Percentiles rank a stretch among this genome's conserved stretches.
Evolutionary conservation across 2,329 filamentous ascomycete genomes (phyloP).

Genomic region (Laburnicola sp.): DNA sequence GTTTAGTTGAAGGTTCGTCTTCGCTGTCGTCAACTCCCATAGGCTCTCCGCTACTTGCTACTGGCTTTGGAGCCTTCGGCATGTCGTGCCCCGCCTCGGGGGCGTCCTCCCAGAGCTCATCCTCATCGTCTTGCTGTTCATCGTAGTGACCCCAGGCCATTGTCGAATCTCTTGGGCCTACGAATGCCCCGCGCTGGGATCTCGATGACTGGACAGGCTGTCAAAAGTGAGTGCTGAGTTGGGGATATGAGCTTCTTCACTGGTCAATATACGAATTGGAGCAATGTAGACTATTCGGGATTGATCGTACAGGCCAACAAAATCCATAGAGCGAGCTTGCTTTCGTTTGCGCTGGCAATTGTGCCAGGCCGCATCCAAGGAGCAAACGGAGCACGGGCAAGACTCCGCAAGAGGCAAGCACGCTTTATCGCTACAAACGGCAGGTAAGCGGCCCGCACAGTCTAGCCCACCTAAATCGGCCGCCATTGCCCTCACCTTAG

Average conservation of each 20-base stretch:
- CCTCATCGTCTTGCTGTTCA: constrained; percentile 21
- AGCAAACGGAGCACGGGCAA: constrained; percentile 9
- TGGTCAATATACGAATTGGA: no score
- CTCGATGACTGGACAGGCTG: not conserved
- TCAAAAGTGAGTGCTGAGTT: not conserved
- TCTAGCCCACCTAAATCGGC: not conserved
- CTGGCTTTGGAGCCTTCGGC: no score
- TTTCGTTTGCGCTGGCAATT: no score
- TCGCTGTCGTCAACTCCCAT: no score
- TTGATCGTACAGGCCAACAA: no score
- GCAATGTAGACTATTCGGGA: no score
- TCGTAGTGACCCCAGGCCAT: constrained; percentile 26
- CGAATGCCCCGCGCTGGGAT: no score
- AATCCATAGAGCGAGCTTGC: not conserved
- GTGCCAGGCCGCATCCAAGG: not conserved
- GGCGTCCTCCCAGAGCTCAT: not conserved
- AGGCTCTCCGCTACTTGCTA: not conserved
- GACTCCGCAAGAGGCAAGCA: not conserved
- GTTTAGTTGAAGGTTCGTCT: not conserved
- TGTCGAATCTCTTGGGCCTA: no score
- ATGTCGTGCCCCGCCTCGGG: not conserved
- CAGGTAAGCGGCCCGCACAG: not conserved
- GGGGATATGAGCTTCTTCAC: no score
- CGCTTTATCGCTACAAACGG: not conserved
- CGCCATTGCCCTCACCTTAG: not conserved